Evolutionary conservation across 2,329 filamentous ascomycete genomes (phyloP).

Genomic region (Trichoderma koningiopsis): DNA sequence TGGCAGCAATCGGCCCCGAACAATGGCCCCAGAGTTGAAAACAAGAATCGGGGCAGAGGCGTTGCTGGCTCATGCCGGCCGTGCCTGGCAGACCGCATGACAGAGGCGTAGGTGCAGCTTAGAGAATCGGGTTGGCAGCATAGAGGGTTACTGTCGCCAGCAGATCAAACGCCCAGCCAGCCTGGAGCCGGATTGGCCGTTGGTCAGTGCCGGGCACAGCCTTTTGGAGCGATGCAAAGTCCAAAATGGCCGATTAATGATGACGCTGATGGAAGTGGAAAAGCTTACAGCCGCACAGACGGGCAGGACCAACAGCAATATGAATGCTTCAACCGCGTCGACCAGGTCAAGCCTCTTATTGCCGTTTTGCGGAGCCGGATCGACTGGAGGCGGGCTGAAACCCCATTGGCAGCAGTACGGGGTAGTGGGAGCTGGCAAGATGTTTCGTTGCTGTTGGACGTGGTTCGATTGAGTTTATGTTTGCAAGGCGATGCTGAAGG

Average conservation of each 20-base stretch:
- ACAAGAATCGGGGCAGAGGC: neutral
- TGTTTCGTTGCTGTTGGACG: neutral
- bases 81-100: neutral
- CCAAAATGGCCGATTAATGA: neutral
- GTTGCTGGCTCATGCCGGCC: neutral
- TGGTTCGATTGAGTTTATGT: neutral
- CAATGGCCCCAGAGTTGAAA: neutral
- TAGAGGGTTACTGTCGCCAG: neutral
- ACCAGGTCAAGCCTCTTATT: neutral
- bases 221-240: neutral
- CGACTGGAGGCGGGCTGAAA: conserved; percentile 4
- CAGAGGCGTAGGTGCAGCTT: neutral
- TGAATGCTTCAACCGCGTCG: neutral
- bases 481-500: neutral
- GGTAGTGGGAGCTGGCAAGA: neutral
- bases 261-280: neutral
- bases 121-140: neutral
- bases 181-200: neutral
- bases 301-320: neutral
- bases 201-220: neutral
- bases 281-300: neutral
- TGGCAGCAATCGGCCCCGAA: neutral
- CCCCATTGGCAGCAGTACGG: neutral
- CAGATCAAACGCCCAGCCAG: neutral
- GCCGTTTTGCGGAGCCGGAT: conserved; percentile 15